Conservation (phyloP, 768 basidiomycete species). For the Boletus edulis region DNA sequence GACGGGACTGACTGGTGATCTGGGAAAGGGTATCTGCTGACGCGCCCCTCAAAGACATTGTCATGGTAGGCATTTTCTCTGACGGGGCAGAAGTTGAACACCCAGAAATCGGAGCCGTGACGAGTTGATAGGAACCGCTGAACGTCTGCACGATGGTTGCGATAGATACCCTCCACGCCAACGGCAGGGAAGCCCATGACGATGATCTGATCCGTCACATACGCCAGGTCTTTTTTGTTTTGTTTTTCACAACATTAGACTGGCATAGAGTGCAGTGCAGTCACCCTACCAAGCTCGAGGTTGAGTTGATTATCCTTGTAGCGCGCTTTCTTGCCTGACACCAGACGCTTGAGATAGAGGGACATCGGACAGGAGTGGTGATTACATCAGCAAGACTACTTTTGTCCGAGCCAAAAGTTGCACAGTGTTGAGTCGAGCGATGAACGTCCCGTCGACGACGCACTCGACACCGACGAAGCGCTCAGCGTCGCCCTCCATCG, state of each 20-base stretch:
- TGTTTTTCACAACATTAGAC: background rate
- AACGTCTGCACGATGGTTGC: constrained; percentile 75
- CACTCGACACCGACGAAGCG: constrained; percentile 43
- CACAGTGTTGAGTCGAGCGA: constrained; percentile 1
- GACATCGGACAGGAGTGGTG: constrained; percentile 40
- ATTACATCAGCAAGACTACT: constrained; percentile 18
- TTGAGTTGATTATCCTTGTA: constrained; percentile 66
- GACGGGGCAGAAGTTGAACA: constrained; percentile 86
- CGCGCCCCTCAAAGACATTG: constrained; percentile 64
- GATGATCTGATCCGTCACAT: constrained; percentile 72
- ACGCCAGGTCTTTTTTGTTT: constrained; percentile 54
- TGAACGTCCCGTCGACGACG: constrained; percentile 18
- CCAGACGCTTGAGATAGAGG: constrained; percentile 66
- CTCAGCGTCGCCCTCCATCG: constrained; percentile 53
- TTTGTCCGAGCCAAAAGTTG: background rate
- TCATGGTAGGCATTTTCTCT: constrained; percentile 79
- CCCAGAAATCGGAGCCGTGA: constrained; percentile 78
- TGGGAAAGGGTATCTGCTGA: constrained; percentile 85
- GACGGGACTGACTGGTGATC: constrained; percentile 85
- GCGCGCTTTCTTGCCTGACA: constrained; percentile 80
- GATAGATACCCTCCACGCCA: constrained; percentile 76
- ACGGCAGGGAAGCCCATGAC: constrained; percentile 84
- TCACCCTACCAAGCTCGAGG: constrained; percentile 64
- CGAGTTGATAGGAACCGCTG: constrained; percentile 70
- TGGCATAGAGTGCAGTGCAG: constrained; percentile 12